Percentiles rank a stretch among this genome's conserved stretches.
phyloP scores from a whole-genome alignment of 1,284 basidiomycete genomes.

The Hymenochaete sp. region DNA sequence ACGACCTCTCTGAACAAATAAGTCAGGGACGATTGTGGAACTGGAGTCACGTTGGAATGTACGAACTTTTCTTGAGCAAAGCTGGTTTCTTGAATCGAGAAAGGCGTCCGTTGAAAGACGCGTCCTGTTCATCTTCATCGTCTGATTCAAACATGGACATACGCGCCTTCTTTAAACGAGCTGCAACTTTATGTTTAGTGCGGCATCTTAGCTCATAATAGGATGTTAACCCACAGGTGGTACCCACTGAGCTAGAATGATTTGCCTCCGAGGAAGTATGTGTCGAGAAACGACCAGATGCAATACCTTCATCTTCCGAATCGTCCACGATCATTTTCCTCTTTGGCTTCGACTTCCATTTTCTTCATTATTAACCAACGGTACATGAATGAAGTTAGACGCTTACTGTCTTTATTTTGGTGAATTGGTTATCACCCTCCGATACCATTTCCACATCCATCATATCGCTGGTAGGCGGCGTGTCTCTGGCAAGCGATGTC shows the following conservation, averaged over 20 bases:
- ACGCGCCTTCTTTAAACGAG: constrained; percentile 43
- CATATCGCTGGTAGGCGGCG: constrained; percentile 67
- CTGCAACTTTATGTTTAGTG: constrained; percentile 22
- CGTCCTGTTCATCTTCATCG: constrained; percentile 31
- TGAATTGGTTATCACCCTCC: constrained; percentile 31
- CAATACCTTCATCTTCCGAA: constrained; percentile 52
- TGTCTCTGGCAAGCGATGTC: constrained; percentile 31
- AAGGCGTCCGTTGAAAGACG: constrained; percentile 48
- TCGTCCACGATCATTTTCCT: constrained; percentile 62
- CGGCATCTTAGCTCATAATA: neutral
- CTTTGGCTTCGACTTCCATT: too few species aligned
- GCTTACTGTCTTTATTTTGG: constrained; percentile 28
- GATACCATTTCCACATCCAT: constrained; percentile 65
- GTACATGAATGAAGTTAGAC: neutral
- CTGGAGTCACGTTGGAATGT: neutral
- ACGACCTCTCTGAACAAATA: constrained; percentile 7
- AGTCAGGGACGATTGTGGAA: too few species aligned
- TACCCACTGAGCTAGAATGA: constrained; percentile 20
- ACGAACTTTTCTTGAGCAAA: constrained; percentile 34
- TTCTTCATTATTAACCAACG: neutral
- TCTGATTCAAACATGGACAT: constrained; percentile 35
- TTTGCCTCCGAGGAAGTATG: constrained; percentile 25
- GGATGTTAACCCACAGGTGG: neutral
- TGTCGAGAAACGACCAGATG: constrained; percentile 17
- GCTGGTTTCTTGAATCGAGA: constrained; percentile 55